phyloP scores from a whole-genome alignment of 208 protist genomes.

The Wallacemonas rigidus region DNA sequence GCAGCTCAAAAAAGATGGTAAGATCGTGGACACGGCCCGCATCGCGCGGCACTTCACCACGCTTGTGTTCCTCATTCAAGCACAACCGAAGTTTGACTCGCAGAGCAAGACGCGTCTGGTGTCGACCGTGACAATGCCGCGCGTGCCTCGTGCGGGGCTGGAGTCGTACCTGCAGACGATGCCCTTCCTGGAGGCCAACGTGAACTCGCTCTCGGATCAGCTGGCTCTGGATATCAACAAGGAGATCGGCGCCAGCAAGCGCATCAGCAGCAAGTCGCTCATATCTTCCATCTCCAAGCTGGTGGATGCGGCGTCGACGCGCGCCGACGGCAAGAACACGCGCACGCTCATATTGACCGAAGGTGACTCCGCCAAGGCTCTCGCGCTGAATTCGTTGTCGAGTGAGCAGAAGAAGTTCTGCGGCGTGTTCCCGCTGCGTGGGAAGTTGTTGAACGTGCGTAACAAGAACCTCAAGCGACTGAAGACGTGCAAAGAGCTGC shows the following conservation, averaged over 20 bases:
- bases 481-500: conserved; percentile 93
- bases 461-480: conserved; percentile 93
- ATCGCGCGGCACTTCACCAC: conserved; percentile 97
- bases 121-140: conserved; percentile 78
- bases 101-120: conserved; percentile 99
- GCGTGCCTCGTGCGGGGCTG: conserved; percentile 88
- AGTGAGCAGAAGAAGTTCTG: conserved; percentile 96
- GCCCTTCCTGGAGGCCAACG: conserved; percentile 82
- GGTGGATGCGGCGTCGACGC: conserved; percentile 88
- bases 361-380: conserved; percentile 98
- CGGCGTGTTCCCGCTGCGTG: conserved; percentile 98
- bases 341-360: conserved; percentile 99
- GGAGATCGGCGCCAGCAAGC: conserved; percentile 74
- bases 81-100: conserved; percentile 99
- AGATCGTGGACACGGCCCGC: conserved; percentile 93
- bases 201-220: conserved; percentile 68
- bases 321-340: conserved; percentile 68
- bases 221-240: conserved; percentile 79
- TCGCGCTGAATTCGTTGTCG: conserved; percentile 96
- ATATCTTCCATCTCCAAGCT: conserved; percentile 98
- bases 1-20: conserved; percentile 80
- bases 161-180: conserved; percentile 82
- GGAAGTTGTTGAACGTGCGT: conserved; percentile 98
- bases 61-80: conserved; percentile 98
- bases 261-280: conserved; percentile 72